Base-by-base conservation (phyloP, 2,329 filamentous ascomycete genomes). In the Trichoderma arundinaceum region DNA sequence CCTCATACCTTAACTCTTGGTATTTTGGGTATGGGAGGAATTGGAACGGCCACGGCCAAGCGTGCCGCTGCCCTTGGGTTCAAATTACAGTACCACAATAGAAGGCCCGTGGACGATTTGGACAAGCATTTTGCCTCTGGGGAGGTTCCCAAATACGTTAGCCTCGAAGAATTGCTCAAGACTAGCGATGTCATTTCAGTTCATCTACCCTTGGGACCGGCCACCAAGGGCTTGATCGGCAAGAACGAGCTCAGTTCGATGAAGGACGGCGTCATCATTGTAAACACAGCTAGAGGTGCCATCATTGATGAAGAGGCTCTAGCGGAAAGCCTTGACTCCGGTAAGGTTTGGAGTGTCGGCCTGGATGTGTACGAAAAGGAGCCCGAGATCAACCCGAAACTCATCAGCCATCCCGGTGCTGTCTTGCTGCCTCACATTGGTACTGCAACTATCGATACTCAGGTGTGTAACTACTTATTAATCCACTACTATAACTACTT, bases 201-300 rank as follows among this genome's bases (percentile, higher is more conserved):
- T 9, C 74, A 76, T 64, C 76, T 75, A 41, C 22, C 22, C 22
- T 28, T 28, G 22, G 22, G 22, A 28, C 22, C 22, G 2, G 22
- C 22, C 22, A 28, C 22, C 4, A 28, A 28, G 22, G 22, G 22
- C 22, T 28, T 28, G 22, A 28, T 28, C 4, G 22, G 22, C 22
- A 28, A 28, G 22, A 28, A 28, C 22, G 77, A 83, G 68, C 81
- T 84, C 13, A 69, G 72, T 0, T 75, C 72, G 15, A 84, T 85
- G 80, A 85, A 83, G 66, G 72, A 77, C 0, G 82, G 82, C 0
- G 72, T 76, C 0, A 77, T 81, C 62, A 70, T 86, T 5, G 74
- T 86, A 41, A 86, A 86, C 69, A 85, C 83, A 0, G 80, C 83
- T 0, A 77, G 84, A 0, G 84, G 84, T 0, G 77, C 77, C 15